Evolutionary conservation across 306 rosid species (phyloP).

Genomic region (Gastrolobium villosum): DNA sequence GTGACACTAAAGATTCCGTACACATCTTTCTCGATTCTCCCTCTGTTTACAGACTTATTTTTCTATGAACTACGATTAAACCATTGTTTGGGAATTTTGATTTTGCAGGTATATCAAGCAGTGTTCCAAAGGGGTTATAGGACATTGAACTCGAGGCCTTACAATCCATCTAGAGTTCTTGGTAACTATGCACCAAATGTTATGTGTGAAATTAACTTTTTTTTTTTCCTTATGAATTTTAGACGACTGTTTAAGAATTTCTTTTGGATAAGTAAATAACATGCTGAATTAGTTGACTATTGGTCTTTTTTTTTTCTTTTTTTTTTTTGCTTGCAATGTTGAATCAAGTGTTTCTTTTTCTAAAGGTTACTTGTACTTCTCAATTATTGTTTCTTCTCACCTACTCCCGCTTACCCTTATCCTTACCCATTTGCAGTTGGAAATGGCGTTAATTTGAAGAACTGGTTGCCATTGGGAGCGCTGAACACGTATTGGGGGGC

Average conservation of each 20-base stretch:
- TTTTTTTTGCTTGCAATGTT: slow-evolving; percentile 12
- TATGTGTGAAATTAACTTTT: slow-evolving; percentile 37
- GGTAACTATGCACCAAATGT: slow-evolving; percentile 60
- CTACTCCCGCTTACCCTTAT: neutral
- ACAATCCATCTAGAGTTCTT: slow-evolving; percentile 51
- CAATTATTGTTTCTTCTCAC: neutral
- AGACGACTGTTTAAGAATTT: neutral
- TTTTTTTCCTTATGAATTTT: neutral
- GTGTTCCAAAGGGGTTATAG: slow-evolving; percentile 57
- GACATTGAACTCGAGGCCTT: slow-evolving; percentile 59
- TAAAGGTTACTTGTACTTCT: neutral
- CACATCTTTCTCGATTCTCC: neutral
- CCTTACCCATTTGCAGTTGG: slow-evolving; percentile 40
- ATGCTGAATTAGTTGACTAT: neutral
- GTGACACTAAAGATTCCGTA: slow-evolving; percentile 49
- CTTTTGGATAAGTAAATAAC: neutral
- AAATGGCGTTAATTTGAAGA: slow-evolving; percentile 56
- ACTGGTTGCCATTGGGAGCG: slow-evolving; percentile 62
- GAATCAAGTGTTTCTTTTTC: neutral
- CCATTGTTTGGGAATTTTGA: neutral
- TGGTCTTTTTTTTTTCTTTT: slow-evolving; percentile 20
- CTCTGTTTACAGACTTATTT: neutral
- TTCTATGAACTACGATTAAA: slow-evolving; percentile 5
- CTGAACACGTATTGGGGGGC: slow-evolving; percentile 55
- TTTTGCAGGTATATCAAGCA: slow-evolving; percentile 62